Conservation (phyloP, 495 filamentous ascomycete species). For the Tuber indicum region DNA sequence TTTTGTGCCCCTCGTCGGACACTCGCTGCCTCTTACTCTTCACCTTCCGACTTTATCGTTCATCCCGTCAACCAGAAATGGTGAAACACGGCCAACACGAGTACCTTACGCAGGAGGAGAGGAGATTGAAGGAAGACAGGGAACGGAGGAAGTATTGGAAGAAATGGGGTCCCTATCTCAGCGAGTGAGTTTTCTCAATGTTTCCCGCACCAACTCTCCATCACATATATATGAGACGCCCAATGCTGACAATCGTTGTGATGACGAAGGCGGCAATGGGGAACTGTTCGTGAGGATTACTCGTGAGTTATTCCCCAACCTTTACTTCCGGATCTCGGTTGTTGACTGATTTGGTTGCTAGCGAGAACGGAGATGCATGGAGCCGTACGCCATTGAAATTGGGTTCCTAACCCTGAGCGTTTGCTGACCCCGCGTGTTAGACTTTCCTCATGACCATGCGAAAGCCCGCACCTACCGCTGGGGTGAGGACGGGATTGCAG, state of each 20-base stretch:
- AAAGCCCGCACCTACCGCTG: constrained; percentile 81
- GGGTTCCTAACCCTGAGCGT: no score
- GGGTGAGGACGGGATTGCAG: constrained; percentile 96
- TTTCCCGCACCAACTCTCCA: neutral
- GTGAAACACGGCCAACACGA: constrained; percentile 79
- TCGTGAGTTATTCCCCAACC: constrained; percentile 51
- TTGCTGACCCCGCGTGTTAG: constrained; percentile 44
- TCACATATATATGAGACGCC: neutral
- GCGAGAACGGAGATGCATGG: constrained; percentile 82
- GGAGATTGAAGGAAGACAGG: constrained; percentile 75
- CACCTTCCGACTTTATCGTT: neutral
- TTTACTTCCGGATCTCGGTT: neutral
- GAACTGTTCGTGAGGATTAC: constrained; percentile 86
- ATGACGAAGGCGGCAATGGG: constrained; percentile 34
- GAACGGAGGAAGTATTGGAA: constrained; percentile 85
- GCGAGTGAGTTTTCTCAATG: constrained; percentile 45
- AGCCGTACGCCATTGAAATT: constrained; percentile 60
- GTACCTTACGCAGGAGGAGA: constrained; percentile 80
- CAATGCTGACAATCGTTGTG: constrained; percentile 9
- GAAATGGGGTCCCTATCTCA: constrained; percentile 78
- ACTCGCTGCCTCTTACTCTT: neutral
- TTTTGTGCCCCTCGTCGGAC: neutral
- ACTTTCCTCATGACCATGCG: constrained; percentile 89
- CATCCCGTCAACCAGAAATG: constrained; percentile 49
- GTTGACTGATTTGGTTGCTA: constrained; percentile 16